phyloP scores from a whole-genome alignment of 176 grass and related monocot species.

The Echinochloa phyllopogon region DNA sequence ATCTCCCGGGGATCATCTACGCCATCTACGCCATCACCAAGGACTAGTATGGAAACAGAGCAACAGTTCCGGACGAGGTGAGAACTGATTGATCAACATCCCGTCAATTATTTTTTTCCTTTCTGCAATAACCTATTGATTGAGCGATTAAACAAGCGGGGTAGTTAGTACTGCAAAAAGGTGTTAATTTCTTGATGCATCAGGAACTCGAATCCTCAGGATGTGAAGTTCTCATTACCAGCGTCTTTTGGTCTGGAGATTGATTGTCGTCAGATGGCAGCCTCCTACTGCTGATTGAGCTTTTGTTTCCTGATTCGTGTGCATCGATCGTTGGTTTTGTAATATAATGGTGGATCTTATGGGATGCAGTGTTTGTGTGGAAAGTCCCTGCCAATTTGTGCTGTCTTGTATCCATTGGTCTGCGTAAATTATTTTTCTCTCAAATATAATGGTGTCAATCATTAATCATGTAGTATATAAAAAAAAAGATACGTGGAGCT shows the following conservation, averaged over 20 bases:
- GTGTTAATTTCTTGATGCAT: too few species aligned
- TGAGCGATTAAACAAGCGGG: not conserved
- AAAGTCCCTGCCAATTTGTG: too few species aligned
- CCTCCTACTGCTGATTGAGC: not conserved
- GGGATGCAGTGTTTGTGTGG: too few species aligned
- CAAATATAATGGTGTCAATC: too few species aligned
- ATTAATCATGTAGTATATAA: too few species aligned
- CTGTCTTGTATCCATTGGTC: too few species aligned
- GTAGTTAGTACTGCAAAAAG: too few species aligned
- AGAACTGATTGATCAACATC: not conserved
- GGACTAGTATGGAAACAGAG: not conserved
- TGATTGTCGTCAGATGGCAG: not conserved
- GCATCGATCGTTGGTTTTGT: not conserved
- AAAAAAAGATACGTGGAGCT: too few species aligned
- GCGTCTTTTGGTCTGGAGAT: not conserved
- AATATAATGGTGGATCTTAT: not conserved
- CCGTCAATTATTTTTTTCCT: not conserved
- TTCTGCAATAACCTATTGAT: not conserved
- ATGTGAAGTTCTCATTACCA: not conserved
- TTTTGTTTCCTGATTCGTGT: not conserved
- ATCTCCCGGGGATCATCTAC: conserved; percentile 40
- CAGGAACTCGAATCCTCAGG: too few species aligned
- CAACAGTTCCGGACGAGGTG: not conserved
- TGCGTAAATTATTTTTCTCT: too few species aligned
- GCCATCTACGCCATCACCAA: conserved; percentile 49